Conservation (phyloP, 2,329 filamentous ascomycete species). For the Epichloe bromicola region DNA sequence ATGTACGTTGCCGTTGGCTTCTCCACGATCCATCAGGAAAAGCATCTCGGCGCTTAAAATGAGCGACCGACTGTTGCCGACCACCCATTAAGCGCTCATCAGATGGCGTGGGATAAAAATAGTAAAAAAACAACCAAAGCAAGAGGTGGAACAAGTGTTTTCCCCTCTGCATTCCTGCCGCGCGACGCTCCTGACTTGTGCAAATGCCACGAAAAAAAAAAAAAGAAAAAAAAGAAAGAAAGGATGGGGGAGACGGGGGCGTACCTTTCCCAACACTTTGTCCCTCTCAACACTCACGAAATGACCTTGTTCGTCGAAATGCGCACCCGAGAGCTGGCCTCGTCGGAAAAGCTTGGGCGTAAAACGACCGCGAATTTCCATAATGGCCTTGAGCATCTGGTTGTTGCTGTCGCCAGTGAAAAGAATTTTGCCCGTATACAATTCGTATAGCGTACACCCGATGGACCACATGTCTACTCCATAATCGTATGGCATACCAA, state of each 20-base stretch:
- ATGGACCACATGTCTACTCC: conserved; percentile 96
- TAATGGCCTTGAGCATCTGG: conserved; percentile 92
- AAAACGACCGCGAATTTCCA: conserved; percentile 89
- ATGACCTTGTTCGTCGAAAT: conserved; percentile 76
- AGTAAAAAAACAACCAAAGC: neutral
- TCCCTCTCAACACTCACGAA: conserved; percentile 80
- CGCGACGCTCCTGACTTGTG: neutral
- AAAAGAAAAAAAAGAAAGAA: neutral
- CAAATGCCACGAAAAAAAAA: neutral
- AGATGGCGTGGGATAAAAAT: neutral
- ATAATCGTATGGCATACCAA: conserved; percentile 93
- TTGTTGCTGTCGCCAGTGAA: conserved; percentile 96
- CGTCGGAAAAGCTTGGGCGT: conserved; percentile 79
- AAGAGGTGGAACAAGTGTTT: neutral
- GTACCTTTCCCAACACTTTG: conserved; percentile 71
- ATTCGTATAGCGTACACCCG: conserved; percentile 90
- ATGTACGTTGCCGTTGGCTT: neutral
- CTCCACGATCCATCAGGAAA: neutral
- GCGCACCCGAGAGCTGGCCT: conserved; percentile 59
- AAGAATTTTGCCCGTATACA: conserved; percentile 94
- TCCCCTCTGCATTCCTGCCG: neutral
- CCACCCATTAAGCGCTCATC: neutral
- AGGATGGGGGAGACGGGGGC: conserved; percentile 9
- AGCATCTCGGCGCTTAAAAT: neutral
- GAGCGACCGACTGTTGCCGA: neutral